These are phyloP conservation scores for Isabelozyma rhagii DNA, from an alignment of 805 yeast genomes.

Conservation along the genomic window DNA sequence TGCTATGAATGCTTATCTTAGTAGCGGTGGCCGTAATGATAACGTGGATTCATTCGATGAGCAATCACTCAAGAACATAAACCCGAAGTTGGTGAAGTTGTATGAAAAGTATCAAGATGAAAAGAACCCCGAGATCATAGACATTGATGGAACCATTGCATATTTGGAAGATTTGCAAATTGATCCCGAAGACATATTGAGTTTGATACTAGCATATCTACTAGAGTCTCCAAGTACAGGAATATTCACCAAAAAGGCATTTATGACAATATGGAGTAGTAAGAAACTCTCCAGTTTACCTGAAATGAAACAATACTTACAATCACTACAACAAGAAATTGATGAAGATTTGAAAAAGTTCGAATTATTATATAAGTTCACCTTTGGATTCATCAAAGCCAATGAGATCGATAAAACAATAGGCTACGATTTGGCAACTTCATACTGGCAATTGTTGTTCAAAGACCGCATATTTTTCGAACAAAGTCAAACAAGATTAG, in stretches of 20 bases:
- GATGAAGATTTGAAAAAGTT: constrained; percentile 19
- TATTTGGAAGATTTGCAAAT: constrained; percentile 66
- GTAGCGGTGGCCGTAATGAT: constrained; percentile 2
- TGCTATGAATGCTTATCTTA: constrained; percentile 30
- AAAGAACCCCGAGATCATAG: constrained; percentile 44
- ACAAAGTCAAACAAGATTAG: constrained; percentile 26
- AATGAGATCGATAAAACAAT: constrained; percentile 53
- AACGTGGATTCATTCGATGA: not conserved
- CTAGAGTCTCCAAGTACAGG: constrained; percentile 69
- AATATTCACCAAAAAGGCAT: constrained; percentile 46
- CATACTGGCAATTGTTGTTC: constrained; percentile 75
- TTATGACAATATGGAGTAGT: constrained; percentile 57
- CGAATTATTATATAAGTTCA: constrained; percentile 61
- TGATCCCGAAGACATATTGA: constrained; percentile 70
- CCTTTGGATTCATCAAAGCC: constrained; percentile 66
- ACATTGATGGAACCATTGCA: constrained; percentile 71
- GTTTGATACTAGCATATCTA: constrained; percentile 68
- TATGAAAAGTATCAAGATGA: constrained; percentile 33
- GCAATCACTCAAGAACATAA: constrained; percentile 2
- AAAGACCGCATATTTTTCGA: constrained; percentile 5
- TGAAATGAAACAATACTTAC: constrained; percentile 43
- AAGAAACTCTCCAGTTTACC: constrained; percentile 25
- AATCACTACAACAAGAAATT: constrained; percentile 8
- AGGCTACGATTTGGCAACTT: constrained; percentile 58
- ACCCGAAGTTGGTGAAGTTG: constrained; percentile 21